Conservation (phyloP, 805 yeast genomes). For the Pichia nakasei region DNA sequence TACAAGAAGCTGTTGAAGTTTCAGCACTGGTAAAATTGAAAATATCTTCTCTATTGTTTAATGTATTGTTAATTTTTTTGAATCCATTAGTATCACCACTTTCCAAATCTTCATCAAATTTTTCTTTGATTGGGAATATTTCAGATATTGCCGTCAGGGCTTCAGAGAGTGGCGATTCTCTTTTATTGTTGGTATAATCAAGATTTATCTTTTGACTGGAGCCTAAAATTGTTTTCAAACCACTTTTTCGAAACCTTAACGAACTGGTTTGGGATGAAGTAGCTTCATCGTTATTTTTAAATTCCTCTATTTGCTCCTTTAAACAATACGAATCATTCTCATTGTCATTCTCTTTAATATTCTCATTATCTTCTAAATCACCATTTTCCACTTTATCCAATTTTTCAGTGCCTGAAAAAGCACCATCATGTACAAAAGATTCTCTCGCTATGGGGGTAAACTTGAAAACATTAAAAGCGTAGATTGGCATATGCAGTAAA, state of each 20-base stretch:
- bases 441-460: background rate
- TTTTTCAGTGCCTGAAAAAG: too few relatives aligned
- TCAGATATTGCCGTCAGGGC: background rate
- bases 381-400: background rate
- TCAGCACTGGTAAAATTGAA: background rate
- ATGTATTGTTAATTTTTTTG: background rate
- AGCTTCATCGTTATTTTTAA: background rate
- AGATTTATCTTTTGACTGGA: too few relatives aligned
- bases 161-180: background rate
- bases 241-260: background rate
- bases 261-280: background rate
- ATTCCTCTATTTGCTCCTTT: too few relatives aligned
- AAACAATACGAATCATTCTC: background rate
- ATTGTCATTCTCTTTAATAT: background rate
- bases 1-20: background rate
- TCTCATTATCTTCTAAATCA: constrained; percentile 1
- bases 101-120: background rate
- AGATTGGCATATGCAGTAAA: constrained; percentile 15
- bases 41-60: background rate
- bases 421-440: background rate
- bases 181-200: too few relatives aligned
- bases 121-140: background rate
- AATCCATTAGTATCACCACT: background rate
- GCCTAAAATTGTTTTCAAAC: background rate
- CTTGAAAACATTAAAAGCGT: constrained; percentile 10